Conservation (phyloP, 2,329 filamentous ascomycete species). For the Verticillium tricorpus region DNA sequence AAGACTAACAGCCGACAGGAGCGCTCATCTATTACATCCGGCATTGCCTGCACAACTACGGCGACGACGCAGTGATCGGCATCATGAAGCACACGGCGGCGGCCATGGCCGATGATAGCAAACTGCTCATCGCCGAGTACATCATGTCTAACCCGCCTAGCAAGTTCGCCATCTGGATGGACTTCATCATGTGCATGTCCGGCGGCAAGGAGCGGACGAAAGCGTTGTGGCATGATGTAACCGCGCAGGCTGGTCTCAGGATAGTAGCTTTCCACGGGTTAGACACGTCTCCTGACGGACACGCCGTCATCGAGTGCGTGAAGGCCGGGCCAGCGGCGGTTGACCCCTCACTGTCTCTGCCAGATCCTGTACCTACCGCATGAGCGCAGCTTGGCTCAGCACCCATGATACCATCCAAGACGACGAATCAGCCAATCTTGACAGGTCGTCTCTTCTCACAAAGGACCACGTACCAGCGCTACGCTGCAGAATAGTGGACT, state of each 20-base stretch:
- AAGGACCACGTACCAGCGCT: not conserved
- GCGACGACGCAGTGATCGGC: constrained; percentile 22
- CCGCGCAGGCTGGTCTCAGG: constrained; percentile 18
- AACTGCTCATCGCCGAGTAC: constrained; percentile 26
- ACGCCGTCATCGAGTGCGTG: constrained; percentile 15
- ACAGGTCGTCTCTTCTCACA: not conserved
- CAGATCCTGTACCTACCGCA: not conserved
- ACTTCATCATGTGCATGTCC: constrained; percentile 25
- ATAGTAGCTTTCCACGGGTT: constrained; percentile 17
- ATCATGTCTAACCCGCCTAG: constrained; percentile 22
- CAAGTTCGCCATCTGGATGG: constrained; percentile 17
- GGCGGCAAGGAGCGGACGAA: constrained; percentile 27
- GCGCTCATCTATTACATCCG: constrained; percentile 30
- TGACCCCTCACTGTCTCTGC: not conserved
- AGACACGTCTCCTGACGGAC: constrained; percentile 10
- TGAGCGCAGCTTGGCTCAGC: not conserved
- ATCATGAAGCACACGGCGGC: constrained; percentile 24
- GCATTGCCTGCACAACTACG: constrained; percentile 33
- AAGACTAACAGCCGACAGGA: constrained; percentile 14
- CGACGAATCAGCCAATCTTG: not conserved
- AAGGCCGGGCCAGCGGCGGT: constrained; percentile 2
- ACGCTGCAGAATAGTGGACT: not conserved
- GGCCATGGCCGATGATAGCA: constrained; percentile 27
- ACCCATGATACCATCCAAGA: not conserved
- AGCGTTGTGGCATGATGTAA: constrained; percentile 19